Conservation (phyloP, 2,329 filamentous ascomycete genomes). For the Fusarium chlamydosporum region DNA sequence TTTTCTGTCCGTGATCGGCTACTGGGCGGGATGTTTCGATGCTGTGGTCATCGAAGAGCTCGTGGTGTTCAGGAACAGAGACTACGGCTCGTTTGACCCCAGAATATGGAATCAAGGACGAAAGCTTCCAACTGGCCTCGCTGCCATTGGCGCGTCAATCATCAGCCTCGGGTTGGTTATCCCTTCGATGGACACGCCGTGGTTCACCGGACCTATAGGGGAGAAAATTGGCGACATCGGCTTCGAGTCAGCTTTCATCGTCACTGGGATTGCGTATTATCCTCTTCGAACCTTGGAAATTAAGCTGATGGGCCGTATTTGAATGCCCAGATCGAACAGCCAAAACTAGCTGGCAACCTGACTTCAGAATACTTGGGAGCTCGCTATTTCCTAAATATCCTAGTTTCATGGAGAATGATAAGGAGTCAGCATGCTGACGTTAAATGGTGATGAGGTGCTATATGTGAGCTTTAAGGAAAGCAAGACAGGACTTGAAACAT, state of each 20-base stretch:
- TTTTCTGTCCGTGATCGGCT: conserved; percentile 62
- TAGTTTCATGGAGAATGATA: neutral
- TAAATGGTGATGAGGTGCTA: neutral
- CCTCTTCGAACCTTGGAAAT: conserved; percentile 55
- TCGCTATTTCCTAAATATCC: neutral
- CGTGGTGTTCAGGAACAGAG: conserved; percentile 59
- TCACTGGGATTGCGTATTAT: conserved; percentile 59
- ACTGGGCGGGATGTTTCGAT: conserved; percentile 63
- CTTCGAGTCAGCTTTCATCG: conserved; percentile 61
- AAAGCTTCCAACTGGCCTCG: conserved; percentile 60
- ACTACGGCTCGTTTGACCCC: conserved; percentile 59
- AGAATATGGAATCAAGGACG: conserved; percentile 61
- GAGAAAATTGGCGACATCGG: conserved; percentile 61
- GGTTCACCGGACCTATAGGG: conserved; percentile 62
- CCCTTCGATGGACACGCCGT: conserved; percentile 60
- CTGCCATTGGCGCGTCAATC: conserved; percentile 61
- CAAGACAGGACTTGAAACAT: neutral
- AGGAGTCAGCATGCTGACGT: neutral
- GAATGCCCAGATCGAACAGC: neutral
- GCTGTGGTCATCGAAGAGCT: conserved; percentile 60
- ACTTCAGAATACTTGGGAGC: neutral
- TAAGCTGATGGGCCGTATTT: conserved; percentile 49
- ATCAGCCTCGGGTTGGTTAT: conserved; percentile 60
- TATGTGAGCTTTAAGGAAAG: neutral
- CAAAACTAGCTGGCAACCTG: neutral